Conservation (phyloP, 257 asterid species). For the Primulina tabacum region DNA sequence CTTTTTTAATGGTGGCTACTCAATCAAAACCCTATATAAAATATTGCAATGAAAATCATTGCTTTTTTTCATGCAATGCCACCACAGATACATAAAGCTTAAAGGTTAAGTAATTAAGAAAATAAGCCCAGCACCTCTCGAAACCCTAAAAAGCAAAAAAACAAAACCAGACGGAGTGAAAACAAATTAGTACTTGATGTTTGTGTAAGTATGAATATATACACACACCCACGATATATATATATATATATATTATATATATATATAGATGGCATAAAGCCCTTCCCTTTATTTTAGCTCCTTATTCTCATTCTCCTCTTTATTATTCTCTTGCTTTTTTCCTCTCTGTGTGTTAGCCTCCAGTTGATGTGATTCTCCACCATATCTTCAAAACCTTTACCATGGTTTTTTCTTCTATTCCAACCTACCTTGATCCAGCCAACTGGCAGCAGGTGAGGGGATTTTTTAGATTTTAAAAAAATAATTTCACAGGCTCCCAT, state of each 20-base stretch:
- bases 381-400: slow-evolving; percentile 67
- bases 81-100: slow-evolving; percentile 39
- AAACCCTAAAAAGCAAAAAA: slow-evolving; percentile 70
- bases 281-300: slow-evolving; percentile 75
- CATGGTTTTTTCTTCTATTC: slow-evolving; percentile 95
- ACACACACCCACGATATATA: slow-evolving; percentile 26
- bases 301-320: slow-evolving; percentile 78
- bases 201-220: slow-evolving; percentile 26
- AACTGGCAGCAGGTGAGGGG: slow-evolving; percentile 89
- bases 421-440: slow-evolving; percentile 96
- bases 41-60: slow-evolving; percentile 23
- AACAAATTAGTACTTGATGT: slow-evolving; percentile 52
- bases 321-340: slow-evolving; percentile 34
- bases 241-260: slow-evolving; percentile 35
- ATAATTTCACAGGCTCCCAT: slow-evolving; percentile 39
- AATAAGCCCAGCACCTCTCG: slow-evolving; percentile 28
- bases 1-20: slow-evolving; percentile 19
- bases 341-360: slow-evolving; percentile 35
- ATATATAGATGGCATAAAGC: slow-evolving; percentile 58
- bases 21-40: slow-evolving; percentile 26
- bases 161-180: slow-evolving; percentile 64
- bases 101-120: slow-evolving; percentile 68
- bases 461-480: slow-evolving; percentile 15
- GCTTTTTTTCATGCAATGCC: slow-evolving; percentile 53
- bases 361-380: slow-evolving; percentile 95